A percentile compares a stretch with the other conserved stretches of the same genome.
phyloP scores from a whole-genome alignment of 2,329 filamentous ascomycete species.

The Talaromyces sp. region DNA sequence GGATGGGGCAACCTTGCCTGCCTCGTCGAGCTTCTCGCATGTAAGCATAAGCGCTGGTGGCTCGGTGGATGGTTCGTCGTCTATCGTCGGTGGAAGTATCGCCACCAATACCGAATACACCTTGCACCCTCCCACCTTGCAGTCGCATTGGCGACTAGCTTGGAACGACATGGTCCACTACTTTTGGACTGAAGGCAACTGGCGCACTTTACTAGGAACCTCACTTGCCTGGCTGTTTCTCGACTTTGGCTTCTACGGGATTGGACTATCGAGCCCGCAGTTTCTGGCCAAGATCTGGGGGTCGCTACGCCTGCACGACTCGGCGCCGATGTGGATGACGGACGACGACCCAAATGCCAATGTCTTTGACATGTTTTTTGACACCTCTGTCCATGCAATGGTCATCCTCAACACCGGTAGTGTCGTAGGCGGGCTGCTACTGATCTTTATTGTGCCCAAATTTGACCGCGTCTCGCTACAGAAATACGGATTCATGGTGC shows the following conservation, averaged over 20 bases:
- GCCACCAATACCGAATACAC: slow-evolving; percentile 20
- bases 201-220: slow-evolving; percentile 42
- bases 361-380: slow-evolving; percentile 35
- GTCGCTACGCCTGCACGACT: slow-evolving; percentile 22
- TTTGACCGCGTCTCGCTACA: slow-evolving; percentile 41
- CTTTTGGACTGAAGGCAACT: slow-evolving; percentile 41
- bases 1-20: slow-evolving; percentile 5
- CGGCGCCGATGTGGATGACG: slow-evolving; percentile 34
- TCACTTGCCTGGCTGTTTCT: slow-evolving; percentile 52
- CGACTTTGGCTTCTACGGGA: slow-evolving; percentile 56
- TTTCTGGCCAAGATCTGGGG: slow-evolving; percentile 41
- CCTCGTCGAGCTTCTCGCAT: slow-evolving; percentile 7
- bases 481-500: slow-evolving; percentile 40
- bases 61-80: slow-evolving; percentile 3
- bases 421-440: slow-evolving; percentile 37
- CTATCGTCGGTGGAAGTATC: slow-evolving; percentile 2
- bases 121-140: slow-evolving; percentile 33
- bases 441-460: slow-evolving; percentile 36
- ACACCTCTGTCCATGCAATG: slow-evolving; percentile 35
- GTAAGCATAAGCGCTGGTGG: slow-evolving; percentile 5
- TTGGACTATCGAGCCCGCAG: slow-evolving; percentile 44
- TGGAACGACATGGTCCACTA: slow-evolving; percentile 35
- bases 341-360: slow-evolving; percentile 36
- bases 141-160: slow-evolving; percentile 38
- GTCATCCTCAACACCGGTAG: slow-evolving; percentile 40